phyloP scores from a whole-genome alignment of 352 stramenopile genomes.

The Phytophthora idaei region DNA sequence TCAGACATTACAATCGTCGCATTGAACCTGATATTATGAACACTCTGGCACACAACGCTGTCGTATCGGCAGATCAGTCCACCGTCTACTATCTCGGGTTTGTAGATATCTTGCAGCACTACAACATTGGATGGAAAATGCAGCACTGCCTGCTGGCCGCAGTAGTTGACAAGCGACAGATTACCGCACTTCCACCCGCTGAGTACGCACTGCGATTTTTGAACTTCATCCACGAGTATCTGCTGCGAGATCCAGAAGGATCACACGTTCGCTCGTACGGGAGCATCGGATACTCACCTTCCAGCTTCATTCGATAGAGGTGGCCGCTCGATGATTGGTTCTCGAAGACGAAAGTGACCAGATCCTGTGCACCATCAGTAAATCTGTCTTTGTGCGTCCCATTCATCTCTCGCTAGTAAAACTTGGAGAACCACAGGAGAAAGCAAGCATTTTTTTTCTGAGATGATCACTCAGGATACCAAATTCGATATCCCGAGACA shows the following conservation, averaged over 20 bases:
- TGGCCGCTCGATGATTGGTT: not conserved
- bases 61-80: conserved; percentile 73
- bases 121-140: conserved; percentile 86
- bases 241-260: conserved; percentile 67
- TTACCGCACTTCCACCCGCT: conserved; percentile 80
- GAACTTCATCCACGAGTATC: conserved; percentile 85
- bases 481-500: too few species aligned
- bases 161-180: conserved; percentile 74
- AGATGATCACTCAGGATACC: too few species aligned
- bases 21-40: conserved; percentile 58
- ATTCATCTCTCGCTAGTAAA: too few species aligned
- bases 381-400: too few species aligned
- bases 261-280: conserved; percentile 73
- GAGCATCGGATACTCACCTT: conserved; percentile 57
- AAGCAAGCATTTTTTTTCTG: too few species aligned
- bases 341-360: too few species aligned
- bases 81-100: conserved; percentile 87
- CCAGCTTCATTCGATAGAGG: conserved; percentile 22
- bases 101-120: conserved; percentile 87
- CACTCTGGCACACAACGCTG: conserved; percentile 73
- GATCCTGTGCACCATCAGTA: too few species aligned
- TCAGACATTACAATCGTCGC: conserved; percentile 58
- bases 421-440: too few species aligned
- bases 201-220: conserved; percentile 89
- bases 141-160: conserved; percentile 77